Percentiles rank a stretch among this genome's conserved stretches.
Evolutionary conservation across 169 alveolate genomes (phyloP).

Genomic region (Plasmodium gonderi): DNA sequence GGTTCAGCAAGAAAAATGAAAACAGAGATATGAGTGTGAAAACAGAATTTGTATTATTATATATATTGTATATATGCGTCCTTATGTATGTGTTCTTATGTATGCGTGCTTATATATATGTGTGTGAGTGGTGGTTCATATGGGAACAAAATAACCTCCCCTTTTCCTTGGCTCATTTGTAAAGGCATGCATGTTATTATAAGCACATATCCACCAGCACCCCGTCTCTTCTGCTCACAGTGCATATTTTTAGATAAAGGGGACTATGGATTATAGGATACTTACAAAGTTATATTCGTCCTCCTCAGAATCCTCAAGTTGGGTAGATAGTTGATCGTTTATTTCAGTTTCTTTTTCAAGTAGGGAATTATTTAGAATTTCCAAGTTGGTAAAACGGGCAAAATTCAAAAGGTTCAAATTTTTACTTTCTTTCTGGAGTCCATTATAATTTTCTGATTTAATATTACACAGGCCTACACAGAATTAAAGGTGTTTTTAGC

Average conservation of each 20-base stretch:
- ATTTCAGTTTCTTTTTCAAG: constrained; percentile 41
- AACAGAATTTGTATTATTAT: not conserved
- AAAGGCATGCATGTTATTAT: no score
- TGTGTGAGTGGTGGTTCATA: no score
- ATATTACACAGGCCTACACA: constrained; percentile 26
- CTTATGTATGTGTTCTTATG: not conserved
- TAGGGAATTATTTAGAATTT: constrained; percentile 10
- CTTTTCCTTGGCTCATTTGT: no score
- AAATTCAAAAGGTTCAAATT: constrained; percentile 16
- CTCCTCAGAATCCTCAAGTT: constrained; percentile 38
- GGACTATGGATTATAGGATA: not conserved
- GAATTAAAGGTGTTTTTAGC: not conserved
- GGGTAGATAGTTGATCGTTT: constrained; percentile 20
- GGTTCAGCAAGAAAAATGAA: not conserved
- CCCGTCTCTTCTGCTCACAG: not conserved
- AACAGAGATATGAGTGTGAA: not conserved
- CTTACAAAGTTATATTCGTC: constrained; percentile 68
- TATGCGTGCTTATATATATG: not conserved
- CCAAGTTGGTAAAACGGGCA: constrained; percentile 22
- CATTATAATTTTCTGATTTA: not conserved
- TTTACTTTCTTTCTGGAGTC: constrained; percentile 26
- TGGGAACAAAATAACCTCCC: no score
- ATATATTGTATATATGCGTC: not conserved
- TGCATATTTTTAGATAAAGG: not conserved
- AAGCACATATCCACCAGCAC: no score